phyloP scores from a whole-genome alignment of 768 basidiomycete genomes.

The Amylocystis lapponica region DNA sequence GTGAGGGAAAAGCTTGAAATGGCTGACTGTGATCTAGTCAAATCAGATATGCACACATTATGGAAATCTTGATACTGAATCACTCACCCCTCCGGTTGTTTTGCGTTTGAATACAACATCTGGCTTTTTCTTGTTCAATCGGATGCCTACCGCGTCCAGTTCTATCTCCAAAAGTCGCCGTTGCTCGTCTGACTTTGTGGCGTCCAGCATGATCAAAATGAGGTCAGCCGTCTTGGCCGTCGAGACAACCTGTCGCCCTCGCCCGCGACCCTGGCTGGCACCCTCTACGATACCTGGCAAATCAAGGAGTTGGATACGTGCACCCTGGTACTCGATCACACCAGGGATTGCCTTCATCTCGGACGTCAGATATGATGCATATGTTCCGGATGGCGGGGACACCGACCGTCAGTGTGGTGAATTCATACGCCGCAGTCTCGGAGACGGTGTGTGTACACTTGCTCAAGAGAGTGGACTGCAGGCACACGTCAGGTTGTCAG shows the following conservation, averaged over 20 bases:
- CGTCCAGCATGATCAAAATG: slow-evolving; percentile 89
- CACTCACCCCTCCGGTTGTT: slow-evolving; percentile 82
- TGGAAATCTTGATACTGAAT: too few relatives aligned
- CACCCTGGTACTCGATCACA: slow-evolving; percentile 93
- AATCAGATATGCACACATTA: too few relatives aligned
- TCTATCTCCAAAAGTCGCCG: slow-evolving; percentile 84
- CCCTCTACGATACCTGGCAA: slow-evolving; percentile 95
- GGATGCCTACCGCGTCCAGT: slow-evolving; percentile 93
- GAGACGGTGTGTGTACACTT: slow-evolving; percentile 91
- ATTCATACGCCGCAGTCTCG: slow-evolving; percentile 89
- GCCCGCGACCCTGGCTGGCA: slow-evolving; percentile 84
- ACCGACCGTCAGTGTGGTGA: slow-evolving; percentile 82
- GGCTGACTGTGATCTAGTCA: too few relatives aligned
- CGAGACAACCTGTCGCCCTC: slow-evolving; percentile 94
- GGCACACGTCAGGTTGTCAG: neutral
- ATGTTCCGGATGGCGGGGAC: neutral
- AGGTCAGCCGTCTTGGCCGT: slow-evolving; percentile 59
- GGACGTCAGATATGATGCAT: neutral
- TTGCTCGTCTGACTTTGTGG: slow-evolving; percentile 92
- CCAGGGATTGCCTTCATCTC: slow-evolving; percentile 82
- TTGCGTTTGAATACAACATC: slow-evolving; percentile 95
- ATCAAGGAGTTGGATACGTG: slow-evolving; percentile 90
- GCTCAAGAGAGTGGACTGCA: slow-evolving; percentile 81
- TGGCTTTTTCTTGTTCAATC: slow-evolving; percentile 84
- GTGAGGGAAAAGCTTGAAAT: too few relatives aligned